These are phyloP conservation scores for Lojkania enalia DNA, from an alignment of 2,329 filamentous ascomycete genomes.

Conservation along the genomic window DNA sequence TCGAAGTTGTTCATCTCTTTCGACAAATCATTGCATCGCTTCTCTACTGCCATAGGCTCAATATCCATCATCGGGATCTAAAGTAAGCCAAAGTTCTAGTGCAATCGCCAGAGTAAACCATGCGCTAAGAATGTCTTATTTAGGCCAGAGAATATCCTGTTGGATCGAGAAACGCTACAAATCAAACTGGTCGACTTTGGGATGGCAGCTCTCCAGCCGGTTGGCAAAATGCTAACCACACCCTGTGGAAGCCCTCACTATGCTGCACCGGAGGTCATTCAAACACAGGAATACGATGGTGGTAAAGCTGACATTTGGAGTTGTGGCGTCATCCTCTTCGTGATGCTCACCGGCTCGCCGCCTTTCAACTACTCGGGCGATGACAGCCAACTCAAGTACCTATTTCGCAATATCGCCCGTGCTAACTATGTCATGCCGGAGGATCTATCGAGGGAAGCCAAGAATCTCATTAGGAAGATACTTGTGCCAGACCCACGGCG, in stretches of 20 bases:
- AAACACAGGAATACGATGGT: constrained; percentile 75
- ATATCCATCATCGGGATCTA: constrained; percentile 93
- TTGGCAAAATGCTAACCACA: constrained; percentile 77
- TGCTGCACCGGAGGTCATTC: constrained; percentile 88
- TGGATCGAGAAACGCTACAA: constrained; percentile 69
- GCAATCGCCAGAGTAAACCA: too few species aligned
- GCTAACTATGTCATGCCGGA: constrained; percentile 54
- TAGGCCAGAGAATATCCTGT: constrained; percentile 92
- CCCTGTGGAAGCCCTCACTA: constrained; percentile 97
- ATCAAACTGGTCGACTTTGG: constrained; percentile 98
- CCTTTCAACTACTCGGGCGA: constrained; percentile 67
- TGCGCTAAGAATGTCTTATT: too few species aligned
- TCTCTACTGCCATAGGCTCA: constrained; percentile 89
- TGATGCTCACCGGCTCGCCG: constrained; percentile 78
- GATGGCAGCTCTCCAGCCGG: constrained; percentile 90
- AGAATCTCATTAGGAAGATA: constrained; percentile 78
- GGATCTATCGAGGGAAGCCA: constrained; percentile 65
- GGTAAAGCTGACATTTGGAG: constrained; percentile 94
- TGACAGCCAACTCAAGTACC: constrained; percentile 59
- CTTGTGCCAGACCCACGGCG: constrained; percentile 76
- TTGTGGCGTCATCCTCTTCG: constrained; percentile 74
- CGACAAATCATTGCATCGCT: constrained; percentile 91
- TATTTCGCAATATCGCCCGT: constrained; percentile 63
- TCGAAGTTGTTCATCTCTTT: constrained; percentile 81
- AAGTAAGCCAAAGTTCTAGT: too few species aligned